Base-by-base conservation (phyloP, 495 filamentous ascomycete genomes). In the Lepidopterella palustris region DNA sequence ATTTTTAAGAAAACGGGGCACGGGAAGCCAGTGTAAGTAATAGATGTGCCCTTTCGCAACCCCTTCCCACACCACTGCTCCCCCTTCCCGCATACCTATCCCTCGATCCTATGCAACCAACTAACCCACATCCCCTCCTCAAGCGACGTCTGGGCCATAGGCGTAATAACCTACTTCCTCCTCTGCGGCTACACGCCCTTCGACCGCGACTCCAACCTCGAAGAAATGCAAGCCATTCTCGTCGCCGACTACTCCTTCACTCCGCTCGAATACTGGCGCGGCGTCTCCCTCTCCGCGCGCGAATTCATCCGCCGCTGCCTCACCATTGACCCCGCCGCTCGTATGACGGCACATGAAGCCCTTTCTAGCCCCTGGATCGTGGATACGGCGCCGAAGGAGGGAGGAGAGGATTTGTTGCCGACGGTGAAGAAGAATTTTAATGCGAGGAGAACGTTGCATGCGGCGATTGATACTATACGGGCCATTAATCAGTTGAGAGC, bases 351-450 rank as follows among this genome's bases (percentile, higher is more conserved):
- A 5, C 89, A 97, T 73, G 84, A 93, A 73, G 93, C 93, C 15
- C 82, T 98, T 9, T 85, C 86, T 56, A 93, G 97, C 69, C 78
- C 85, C 23, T 98, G 95, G 80, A 84, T 98, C 48, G 85, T 84
- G 39, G 87, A 77, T 53, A 72, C 77, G n/a, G 71, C 77, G 15
- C 40, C 29, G 45, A 77, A 59, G 35, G 64, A 74, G 20, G 72
- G 74, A 11, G 73, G 70, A 24, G 79, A 81, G 53, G 93, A 98
- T 76, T 77, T 98, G 54, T 77, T 97, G 60, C 93, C 93, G 0
- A 88, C 85, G 2, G 88, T 98, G 62, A 95, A 95, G 82, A 97
- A 97, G 84, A 98, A 98, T 76, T 98, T 98, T 79, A 98, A 98
- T 65, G 93, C 93, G 6, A 80, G 92, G 27, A 80, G 91, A 58